Evolutionary conservation across 345 rosid species (phyloP), one percentile per base, ranked within the genome.

Genomic region (Citrus maxima): DNA sequence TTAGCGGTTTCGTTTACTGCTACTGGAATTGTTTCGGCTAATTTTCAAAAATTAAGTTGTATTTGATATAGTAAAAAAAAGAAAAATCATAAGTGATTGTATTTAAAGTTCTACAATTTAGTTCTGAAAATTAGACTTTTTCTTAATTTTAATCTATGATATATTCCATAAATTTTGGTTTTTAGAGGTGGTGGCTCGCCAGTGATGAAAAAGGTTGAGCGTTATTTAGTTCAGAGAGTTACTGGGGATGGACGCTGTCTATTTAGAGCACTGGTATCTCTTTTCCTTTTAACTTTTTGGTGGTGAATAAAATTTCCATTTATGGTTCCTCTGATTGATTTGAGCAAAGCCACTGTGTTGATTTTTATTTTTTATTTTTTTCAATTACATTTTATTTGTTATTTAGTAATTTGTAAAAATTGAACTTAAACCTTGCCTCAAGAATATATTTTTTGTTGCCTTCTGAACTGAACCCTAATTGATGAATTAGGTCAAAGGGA

Each of bases 221-320:
- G 80, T 28, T 88, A 83, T 77, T 90, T 93, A 2, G 93, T 95
- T 56, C 91, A 88, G 68, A 91, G 85, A 84, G 90, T 95, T 66
- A 88, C 91, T 28, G 98, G 99, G 2, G 96, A 93, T 74, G 99
- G 98, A 6, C 92, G 98, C 73, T 95, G 99, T 82, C 82, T 95
- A 12, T 95, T 95, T 79, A 93, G 98, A 77, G 95, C 97, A 22
- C 74, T 95, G 97, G 98, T 95, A 88, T 51, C 55, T 34, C 49
- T 64, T 75, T 18, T 49, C 10, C 35, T 65, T 14, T 5, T 18
- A 28, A 60, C n/a, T 54, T 54, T 63, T 13, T 46, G 51, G 51
- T 46, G 5, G 51, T 46, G 1, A 46, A 46, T 46, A 46, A 13
- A 46, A 46, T 0, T 58, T 12, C 24, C 30, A 59, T 60, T 63